These are phyloP conservation scores for Podaxis sp. DNA, from an alignment of 768 basidiomycete species.

Conservation along the genomic window DNA sequence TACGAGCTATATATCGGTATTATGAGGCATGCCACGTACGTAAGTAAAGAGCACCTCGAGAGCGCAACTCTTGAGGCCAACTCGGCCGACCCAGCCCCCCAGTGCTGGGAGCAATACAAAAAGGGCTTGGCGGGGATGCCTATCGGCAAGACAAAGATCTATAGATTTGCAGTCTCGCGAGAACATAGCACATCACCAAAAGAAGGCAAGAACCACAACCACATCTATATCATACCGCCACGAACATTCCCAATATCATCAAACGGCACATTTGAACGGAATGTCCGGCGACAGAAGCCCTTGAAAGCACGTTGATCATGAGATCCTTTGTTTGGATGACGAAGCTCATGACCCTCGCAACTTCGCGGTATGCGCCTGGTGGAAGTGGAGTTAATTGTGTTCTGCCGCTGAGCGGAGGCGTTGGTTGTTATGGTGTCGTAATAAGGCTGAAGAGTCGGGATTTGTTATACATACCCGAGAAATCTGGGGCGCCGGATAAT, in stretches of 20 bases:
- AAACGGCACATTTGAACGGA: background rate
- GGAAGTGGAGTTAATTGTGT: slow-evolving; percentile 1
- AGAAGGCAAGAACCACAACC: background rate
- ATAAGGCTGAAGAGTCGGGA: background rate
- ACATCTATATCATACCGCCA: background rate
- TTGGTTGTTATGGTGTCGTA: background rate
- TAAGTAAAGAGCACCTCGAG: too few relatives aligned
- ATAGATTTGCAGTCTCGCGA: background rate
- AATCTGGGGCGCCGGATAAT: background rate
- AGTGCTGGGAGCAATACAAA: background rate
- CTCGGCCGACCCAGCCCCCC: too few relatives aligned
- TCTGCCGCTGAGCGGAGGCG: background rate
- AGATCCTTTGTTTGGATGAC: background rate
- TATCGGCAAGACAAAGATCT: background rate
- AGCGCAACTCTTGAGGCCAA: too few relatives aligned
- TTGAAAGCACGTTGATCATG: background rate
- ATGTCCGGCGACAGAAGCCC: background rate
- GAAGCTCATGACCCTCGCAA: background rate
- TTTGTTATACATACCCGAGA: background rate
- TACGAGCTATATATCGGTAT: background rate
- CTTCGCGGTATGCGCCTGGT: background rate
- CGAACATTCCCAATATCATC: background rate
- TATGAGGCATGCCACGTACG: background rate
- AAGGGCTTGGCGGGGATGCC: background rate
- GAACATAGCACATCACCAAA: background rate